Conservation (phyloP, 2,329 filamentous ascomycete species). For the Daldinia eschscholtzii region DNA sequence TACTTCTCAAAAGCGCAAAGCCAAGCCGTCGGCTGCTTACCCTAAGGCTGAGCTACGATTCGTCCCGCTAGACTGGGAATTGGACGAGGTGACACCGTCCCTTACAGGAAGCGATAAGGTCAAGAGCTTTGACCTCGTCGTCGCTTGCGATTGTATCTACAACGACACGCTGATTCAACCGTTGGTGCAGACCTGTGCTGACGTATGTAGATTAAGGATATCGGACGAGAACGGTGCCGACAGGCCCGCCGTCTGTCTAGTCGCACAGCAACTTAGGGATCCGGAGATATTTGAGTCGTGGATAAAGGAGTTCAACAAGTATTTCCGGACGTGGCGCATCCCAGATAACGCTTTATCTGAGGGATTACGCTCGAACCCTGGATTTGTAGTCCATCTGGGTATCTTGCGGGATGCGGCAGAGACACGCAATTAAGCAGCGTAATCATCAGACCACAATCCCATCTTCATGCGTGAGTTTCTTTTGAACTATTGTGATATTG, state of each 20-base stretch:
- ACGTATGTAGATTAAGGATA: constrained; percentile 74
- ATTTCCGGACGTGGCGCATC: constrained; percentile 83
- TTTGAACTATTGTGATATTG: not conserved
- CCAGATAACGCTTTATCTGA: constrained; percentile 71
- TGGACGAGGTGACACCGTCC: constrained; percentile 63
- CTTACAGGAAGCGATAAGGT: constrained; percentile 55
- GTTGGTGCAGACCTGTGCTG: constrained; percentile 83
- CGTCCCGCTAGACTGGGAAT: constrained; percentile 85
- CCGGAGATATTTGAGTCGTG: constrained; percentile 87
- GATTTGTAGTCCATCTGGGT: constrained; percentile 87
- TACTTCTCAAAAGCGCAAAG: constrained; percentile 43
- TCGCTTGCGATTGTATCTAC: constrained; percentile 96
- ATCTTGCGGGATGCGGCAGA: constrained; percentile 61
- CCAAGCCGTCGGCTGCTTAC: constrained; percentile 28
- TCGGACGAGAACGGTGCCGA: constrained; percentile 33
- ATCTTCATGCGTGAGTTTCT: constrained; percentile 2
- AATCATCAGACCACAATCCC: constrained; percentile 18
- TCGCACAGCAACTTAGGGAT: constrained; percentile 90
- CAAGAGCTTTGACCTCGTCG: constrained; percentile 74
- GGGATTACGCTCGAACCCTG: constrained; percentile 72
- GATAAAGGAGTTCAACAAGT: constrained; percentile 74
- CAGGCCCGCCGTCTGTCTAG: constrained; percentile 76
- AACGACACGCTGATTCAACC: constrained; percentile 88
- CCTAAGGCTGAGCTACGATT: constrained; percentile 63
- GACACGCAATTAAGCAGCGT: constrained; percentile 29